Evolutionary conservation across 2,329 filamentous ascomycete species (phyloP), one percentile per base, ranked within the genome.

Genomic region (Clonostachys rhizophaga): DNA sequence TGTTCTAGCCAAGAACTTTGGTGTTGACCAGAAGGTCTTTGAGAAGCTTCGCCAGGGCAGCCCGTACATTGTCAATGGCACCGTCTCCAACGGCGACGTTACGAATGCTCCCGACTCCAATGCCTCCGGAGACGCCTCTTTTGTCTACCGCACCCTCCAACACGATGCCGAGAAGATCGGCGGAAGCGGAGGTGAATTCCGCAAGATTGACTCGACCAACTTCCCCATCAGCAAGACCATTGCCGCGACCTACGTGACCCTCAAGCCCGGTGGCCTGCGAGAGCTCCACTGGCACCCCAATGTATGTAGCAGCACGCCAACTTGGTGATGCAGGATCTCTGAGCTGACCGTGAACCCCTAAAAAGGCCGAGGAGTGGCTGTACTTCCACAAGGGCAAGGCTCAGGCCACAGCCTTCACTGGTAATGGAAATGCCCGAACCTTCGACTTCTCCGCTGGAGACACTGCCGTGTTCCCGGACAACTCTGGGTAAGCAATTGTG

Each of bases 211-310:
- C 57, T 82, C 79, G 3, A 79, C 74, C 35, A 87, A 84, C 49
- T 88, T 87, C 56, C 84, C 84, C 0, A 74, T 81, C 20, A 72
- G 78, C 34, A 84, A 76, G 54, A 87, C 83, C 0, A 78, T 88
- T 44, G 83, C 84, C 2, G 79, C 83, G 0, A 79, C 81, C 0
- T 75, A 84, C 50, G 81, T 88, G 2, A 78, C 75, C 1, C 69
- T 88, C 10, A 74, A 85, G 64, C 84, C 84, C 0, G 75, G 75
- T 37, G 83, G 74, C 2, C 62, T 88, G 39, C 68, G 84, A 30
- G 84, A 87, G 64, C 66, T 87, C 33, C 83, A 87, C 56, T 87
- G 84, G 84, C 83, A 86, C 59, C 83, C 83, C 2, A 86, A 83
- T 56, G 79, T 82, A 60, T 64, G 74, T 45, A n/a, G 8, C 24